A percentile compares a stretch with the other conserved stretches of the same genome.
Evolutionary conservation across 495 filamentous ascomycete genomes (phyloP).

Genomic region (Lentithecium fluviatile): DNA sequence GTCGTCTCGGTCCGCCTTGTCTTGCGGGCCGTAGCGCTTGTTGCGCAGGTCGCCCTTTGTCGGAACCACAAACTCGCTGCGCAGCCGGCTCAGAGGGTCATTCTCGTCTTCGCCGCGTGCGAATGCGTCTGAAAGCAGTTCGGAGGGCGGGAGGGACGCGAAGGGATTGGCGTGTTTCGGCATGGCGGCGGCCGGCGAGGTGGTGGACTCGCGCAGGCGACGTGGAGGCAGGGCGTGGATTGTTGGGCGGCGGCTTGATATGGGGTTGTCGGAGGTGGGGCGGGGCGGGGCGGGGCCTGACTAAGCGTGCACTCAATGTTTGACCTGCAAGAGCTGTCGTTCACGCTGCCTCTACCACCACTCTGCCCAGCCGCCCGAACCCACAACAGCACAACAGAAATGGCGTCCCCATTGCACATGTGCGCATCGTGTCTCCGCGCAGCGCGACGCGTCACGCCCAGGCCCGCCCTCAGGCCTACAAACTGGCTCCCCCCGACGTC

Average conservation of each 20-base stretch:
- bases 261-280: no score
- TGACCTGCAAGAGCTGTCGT: no score
- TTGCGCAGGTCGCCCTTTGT: conserved; percentile 73
- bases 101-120: conserved; percentile 64
- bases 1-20: not conserved
- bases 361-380: no score
- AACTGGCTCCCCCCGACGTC: not conserved
- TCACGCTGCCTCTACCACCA: no score
- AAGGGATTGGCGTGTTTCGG: conserved; percentile 24
- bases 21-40: conserved; percentile 40
- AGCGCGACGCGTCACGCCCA: not conserved
- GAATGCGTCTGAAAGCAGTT: conserved; percentile 48
- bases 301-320: not conserved
- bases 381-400: no score
- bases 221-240: no score
- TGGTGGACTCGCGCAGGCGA: not conserved
- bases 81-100: conserved; percentile 66
- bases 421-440: conserved; percentile 26
- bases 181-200: conserved; percentile 2
- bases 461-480: not conserved
- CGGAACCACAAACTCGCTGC: conserved; percentile 81
- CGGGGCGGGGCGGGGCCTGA: no score
- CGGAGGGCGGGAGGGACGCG: conserved; percentile 23
- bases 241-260: no score
- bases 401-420: conserved; percentile 25